Conservation (phyloP, 2,329 filamentous ascomycete species). For the Talaromyces sp. region DNA sequence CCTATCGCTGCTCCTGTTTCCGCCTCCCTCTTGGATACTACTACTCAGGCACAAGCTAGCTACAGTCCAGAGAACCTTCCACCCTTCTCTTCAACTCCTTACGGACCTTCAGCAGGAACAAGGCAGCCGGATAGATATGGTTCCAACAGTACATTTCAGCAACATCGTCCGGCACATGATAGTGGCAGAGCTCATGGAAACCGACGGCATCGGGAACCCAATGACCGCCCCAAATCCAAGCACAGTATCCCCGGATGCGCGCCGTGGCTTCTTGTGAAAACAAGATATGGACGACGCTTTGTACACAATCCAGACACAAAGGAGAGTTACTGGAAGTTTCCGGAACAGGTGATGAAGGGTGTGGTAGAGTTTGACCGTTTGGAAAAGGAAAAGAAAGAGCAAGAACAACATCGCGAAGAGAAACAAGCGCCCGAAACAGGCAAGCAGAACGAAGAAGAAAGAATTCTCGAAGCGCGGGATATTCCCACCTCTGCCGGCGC, state of each 20-base stretch:
- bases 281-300: constrained; percentile 83
- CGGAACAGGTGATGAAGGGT: constrained; percentile 76
- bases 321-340: constrained; percentile 92
- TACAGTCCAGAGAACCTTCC: constrained; percentile 34
- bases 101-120: constrained; percentile 16
- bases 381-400: constrained; percentile 66
- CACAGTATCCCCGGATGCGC: constrained; percentile 74
- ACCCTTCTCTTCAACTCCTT: constrained; percentile 36
- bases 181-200: constrained; percentile 56
- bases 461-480: constrained; percentile 18
- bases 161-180: constrained; percentile 45
- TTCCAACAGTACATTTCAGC: constrained; percentile 17
- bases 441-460: constrained; percentile 17
- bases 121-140: constrained; percentile 30
- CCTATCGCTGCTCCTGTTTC: constrained; percentile 48
- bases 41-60: constrained; percentile 31
- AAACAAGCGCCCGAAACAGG: constrained; percentile 21
- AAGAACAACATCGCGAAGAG: constrained; percentile 41
- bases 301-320: constrained; percentile 84
- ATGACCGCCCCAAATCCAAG: constrained; percentile 78
- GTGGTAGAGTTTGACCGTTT: constrained; percentile 64
- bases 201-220: constrained; percentile 63
- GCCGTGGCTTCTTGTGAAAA: constrained; percentile 90
- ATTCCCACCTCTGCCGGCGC: constrained; percentile 23
- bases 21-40: constrained; percentile 40